These are phyloP conservation scores for Pleomassaria siparia DNA, from an alignment of 2,329 filamentous ascomycete species.

Conservation along the genomic window DNA sequence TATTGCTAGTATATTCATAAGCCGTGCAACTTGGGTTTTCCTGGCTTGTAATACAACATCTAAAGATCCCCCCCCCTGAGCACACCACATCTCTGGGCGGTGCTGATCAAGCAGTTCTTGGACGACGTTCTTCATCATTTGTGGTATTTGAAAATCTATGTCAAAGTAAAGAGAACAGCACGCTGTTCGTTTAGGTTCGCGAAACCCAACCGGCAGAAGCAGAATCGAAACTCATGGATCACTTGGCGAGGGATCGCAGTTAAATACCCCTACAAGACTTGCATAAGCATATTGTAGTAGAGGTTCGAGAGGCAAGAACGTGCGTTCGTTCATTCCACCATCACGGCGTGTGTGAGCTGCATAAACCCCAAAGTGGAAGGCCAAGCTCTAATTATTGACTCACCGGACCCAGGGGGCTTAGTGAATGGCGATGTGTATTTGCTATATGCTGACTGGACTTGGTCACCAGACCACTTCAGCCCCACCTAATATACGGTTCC, in stretches of 20 bases:
- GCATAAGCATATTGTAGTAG: background rate
- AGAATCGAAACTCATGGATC: background rate
- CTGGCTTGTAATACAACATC: background rate
- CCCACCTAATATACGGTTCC: no score
- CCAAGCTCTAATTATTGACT: background rate
- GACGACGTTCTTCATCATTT: background rate
- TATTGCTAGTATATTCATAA: background rate
- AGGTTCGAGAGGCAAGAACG: no score
- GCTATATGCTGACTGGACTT: no score
- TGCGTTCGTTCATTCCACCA: background rate
- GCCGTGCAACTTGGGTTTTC: background rate
- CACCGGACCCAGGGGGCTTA: background rate
- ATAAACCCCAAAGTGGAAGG: background rate
- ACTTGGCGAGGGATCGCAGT: background rate
- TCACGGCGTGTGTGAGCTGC: background rate
- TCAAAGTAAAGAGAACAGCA: no score
- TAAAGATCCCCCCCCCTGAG: background rate
- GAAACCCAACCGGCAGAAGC: no score
- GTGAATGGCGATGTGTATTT: background rate
- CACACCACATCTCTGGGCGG: background rate
- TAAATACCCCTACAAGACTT: background rate
- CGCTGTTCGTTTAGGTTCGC: no score
- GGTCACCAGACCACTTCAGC: no score
- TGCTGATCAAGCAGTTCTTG: background rate
- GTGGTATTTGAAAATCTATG: no score